A percentile compares a stretch with the other conserved stretches of the same genome.
These are phyloP conservation scores for Angophora floribunda DNA, from an alignment of 345 rosid genomes.

Conservation along the genomic window DNA sequence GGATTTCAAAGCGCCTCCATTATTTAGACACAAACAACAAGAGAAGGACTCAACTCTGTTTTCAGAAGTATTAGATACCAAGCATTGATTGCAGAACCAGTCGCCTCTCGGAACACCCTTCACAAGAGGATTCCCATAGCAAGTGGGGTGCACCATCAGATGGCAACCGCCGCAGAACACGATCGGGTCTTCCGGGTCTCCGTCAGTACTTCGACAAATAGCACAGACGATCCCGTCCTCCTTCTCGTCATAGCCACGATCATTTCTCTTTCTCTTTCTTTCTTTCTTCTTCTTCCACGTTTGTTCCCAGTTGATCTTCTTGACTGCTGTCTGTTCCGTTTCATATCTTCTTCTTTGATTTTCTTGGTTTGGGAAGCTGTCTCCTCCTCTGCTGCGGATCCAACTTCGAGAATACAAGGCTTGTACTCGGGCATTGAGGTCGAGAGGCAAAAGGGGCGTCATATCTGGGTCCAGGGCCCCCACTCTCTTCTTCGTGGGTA, in stretches of 20 bases:
- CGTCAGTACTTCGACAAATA: conserved; percentile 85
- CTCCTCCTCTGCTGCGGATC: not conserved
- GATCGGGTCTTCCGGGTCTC: conserved; percentile 82
- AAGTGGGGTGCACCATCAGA: conserved; percentile 81
- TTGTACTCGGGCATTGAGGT: conserved; percentile 62
- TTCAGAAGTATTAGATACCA: not conserved
- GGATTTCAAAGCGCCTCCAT: conserved; percentile 57
- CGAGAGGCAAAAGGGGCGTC: conserved; percentile 45
- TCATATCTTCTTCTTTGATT: conserved; percentile 7
- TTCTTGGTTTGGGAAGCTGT: not conserved
- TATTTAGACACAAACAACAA: conserved; percentile 59
- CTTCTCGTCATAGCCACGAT: not conserved
- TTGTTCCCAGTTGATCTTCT: not conserved
- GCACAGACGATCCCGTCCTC: conserved; percentile 82
- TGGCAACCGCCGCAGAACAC: conserved; percentile 97
- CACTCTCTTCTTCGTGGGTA: conserved; percentile 87
- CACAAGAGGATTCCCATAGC: conserved; percentile 75
- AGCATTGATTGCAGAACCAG: conserved; percentile 68
- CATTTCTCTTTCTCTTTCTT: not conserved
- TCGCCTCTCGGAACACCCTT: conserved; percentile 72
- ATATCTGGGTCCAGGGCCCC: conserved; percentile 70
- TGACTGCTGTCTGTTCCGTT: not conserved
- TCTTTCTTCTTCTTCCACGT: not conserved
- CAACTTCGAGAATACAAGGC: conserved; percentile 3
- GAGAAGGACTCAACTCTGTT: not conserved